phyloP scores from a whole-genome alignment of 208 protist species.

The Wallacemonas sp. region DNA sequence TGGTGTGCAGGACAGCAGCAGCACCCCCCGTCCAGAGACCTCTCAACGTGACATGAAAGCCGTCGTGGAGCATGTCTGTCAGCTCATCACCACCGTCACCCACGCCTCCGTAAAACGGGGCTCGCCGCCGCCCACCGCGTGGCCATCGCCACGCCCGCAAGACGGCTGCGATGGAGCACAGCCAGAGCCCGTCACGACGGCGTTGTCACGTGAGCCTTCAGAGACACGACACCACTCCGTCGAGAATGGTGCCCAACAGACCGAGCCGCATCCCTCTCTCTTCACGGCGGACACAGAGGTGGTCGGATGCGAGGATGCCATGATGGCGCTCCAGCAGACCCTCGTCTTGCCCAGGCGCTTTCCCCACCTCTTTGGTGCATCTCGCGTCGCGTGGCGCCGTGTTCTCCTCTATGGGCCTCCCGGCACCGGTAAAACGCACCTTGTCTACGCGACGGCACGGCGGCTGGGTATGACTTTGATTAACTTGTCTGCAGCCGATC shows the following conservation, averaged over 20 bases:
- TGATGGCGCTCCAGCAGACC: constrained; percentile 96
- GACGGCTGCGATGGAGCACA: too few species aligned
- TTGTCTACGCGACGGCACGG: constrained; percentile 97
- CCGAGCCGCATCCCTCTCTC: background rate
- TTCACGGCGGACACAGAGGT: constrained; percentile 92
- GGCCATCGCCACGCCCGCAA: too few species aligned
- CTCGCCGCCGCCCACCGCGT: background rate
- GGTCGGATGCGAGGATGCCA: constrained; percentile 95
- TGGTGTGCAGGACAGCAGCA: background rate
- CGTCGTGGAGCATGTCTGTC: background rate
- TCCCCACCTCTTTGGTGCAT: constrained; percentile 96
- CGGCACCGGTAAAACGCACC: constrained; percentile 97
- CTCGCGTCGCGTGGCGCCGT: constrained; percentile 93
- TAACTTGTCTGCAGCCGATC: constrained; percentile 92
- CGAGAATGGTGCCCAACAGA: background rate
- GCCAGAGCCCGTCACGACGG: too few species aligned
- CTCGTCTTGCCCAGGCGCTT: constrained; percentile 96
- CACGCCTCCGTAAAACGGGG: too few species aligned
- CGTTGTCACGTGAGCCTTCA: too few species aligned
- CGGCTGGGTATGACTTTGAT: constrained; percentile 90
- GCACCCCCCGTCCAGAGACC: background rate
- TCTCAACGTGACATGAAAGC: background rate
- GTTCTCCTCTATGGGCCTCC: constrained; percentile 98
- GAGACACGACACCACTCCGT: too few species aligned
- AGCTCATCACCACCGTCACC: background rate